Base-by-base conservation (phyloP, 257 asterid genomes). In the Eucommia ulmoides region DNA sequence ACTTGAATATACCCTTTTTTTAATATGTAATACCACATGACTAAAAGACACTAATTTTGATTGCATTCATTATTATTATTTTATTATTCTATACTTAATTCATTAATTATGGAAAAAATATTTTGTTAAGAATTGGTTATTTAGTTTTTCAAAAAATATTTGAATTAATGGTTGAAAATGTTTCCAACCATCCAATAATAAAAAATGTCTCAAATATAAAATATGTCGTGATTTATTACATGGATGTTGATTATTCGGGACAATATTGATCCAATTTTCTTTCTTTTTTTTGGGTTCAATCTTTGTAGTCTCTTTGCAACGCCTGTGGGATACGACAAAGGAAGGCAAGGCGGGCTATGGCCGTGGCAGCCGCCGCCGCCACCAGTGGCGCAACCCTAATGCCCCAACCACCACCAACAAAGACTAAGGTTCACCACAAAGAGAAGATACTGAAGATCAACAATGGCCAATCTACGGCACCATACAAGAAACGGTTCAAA, bases 311-410 rank as follows among this genome's bases (percentile, higher is more conserved):
- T 0, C 94, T 89, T 33, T 89, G 97, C 61, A 89, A 89, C 51
- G 97, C 97, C 8, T 88, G 97, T 50, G 97, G 97, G 52, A 89
- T 89, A 15, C 60, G 97, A 61, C 96, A 89, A 49, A 72, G 96
- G 58, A 89, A 89, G 71, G 94, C 97, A 0, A 70, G 96, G 65
- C 74, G 93, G 20, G 97, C 97, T 55, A 61, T 83, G 81, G 88
- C 84, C 0, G 93, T 82, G 1, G 91, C 84, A 22, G 50, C 53
- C 1, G 45, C 58, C 45, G 25, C 58, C 10, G 73, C 63, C 19
- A 52, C 66, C 16, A 50, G 46, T 12, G 65, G 47, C 1, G 35
- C 49, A 1, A 3, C 44, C 3, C 72, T 56, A 48, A 55, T 29
- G 38, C 7, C 38, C 12, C 7, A 7, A 29, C 8, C 72, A 24